phyloP scores from a whole-genome alignment of 139 green algal genomes.

The Chlamydomonas asymmetrica region DNA sequence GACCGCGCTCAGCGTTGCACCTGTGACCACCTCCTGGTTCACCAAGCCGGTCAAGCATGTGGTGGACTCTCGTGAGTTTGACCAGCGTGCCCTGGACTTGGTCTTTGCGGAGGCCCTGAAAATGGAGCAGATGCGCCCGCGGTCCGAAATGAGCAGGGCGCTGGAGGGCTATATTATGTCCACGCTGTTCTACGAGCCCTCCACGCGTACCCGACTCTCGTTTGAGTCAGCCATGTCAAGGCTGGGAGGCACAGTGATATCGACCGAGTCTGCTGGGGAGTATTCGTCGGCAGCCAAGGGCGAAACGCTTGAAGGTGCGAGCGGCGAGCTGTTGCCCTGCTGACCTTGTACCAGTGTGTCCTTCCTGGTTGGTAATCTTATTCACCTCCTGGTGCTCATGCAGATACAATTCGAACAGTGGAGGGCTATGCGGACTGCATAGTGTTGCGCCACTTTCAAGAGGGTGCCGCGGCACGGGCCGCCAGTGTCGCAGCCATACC shows the following conservation, averaged over 20 bases:
- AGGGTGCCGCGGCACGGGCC: constrained; percentile 79
- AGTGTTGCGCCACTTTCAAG: constrained; percentile 94
- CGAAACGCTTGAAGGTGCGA: constrained; percentile 93
- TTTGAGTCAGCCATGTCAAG: constrained; percentile 96
- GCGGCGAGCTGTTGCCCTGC: not conserved
- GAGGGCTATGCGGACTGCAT: constrained; percentile 96
- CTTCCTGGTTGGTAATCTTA: not conserved
- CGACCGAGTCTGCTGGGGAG: constrained; percentile 94
- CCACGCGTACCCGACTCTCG: constrained; percentile 94
- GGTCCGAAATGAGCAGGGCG: constrained; percentile 60
- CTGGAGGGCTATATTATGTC: constrained; percentile 93
- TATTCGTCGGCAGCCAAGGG: constrained; percentile 98
- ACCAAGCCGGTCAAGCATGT: constrained; percentile 67
- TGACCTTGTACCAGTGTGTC: not conserved
- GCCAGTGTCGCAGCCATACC: constrained; percentile 81
- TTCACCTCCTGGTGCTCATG: no score
- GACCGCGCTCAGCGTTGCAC: no score
- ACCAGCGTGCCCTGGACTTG: constrained; percentile 68
- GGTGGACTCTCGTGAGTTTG: constrained; percentile 94
- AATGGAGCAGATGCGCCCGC: constrained; percentile 74
- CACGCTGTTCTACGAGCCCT: constrained; percentile 99
- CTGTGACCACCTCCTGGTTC: no score
- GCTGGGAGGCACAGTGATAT: constrained; percentile 92
- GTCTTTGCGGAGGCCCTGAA: constrained; percentile 85
- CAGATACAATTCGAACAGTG: constrained; percentile 98